Evolutionary conservation across 2,329 filamentous ascomycete species (phyloP).

Genomic region (Penicillium sumatraense): DNA sequence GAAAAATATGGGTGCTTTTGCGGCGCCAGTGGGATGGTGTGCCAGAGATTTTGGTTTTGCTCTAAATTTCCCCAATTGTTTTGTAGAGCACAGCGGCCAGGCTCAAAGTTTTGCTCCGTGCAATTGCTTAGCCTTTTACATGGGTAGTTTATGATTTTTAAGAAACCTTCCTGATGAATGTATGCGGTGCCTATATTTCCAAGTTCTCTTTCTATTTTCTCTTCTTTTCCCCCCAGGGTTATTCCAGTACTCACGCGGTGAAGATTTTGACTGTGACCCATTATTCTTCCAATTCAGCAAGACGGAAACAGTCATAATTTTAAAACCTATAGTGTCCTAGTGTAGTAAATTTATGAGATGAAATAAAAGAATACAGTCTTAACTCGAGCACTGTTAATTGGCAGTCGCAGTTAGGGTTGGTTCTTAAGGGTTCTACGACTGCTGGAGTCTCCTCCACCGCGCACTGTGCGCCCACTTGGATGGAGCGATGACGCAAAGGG

Average conservation of each 20-base stretch:
- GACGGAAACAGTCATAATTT: no score
- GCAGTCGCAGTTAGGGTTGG: slow-evolving; percentile 4
- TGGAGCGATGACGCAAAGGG: slow-evolving; percentile 23
- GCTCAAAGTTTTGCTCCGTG: slow-evolving; percentile 7
- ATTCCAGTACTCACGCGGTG: no score
- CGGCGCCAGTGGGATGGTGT: slow-evolving; percentile 17
- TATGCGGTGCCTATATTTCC: slow-evolving; percentile 8
- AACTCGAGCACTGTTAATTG: no score
- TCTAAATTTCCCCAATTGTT: slow-evolving; percentile 13
- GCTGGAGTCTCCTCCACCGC: neutral
- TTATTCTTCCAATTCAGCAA: no score
- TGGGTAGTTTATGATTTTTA: slow-evolving; percentile 9
- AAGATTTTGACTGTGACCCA: no score
- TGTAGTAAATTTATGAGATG: no score
- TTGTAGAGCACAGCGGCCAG: slow-evolving; percentile 20
- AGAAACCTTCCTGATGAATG: slow-evolving; percentile 11
- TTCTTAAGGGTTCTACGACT: no score
- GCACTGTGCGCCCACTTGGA: slow-evolving; percentile 1
- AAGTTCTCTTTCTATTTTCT: neutral
- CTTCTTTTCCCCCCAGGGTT: neutral
- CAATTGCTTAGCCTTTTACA: slow-evolving; percentile 6
- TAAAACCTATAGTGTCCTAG: no score
- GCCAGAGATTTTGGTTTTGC: slow-evolving; percentile 18
- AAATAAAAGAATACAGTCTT: no score
- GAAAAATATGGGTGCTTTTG: slow-evolving; percentile 24